Base-by-base conservation (phyloP, 257 asterid genomes). In the Mitragyna speciosa region DNA sequence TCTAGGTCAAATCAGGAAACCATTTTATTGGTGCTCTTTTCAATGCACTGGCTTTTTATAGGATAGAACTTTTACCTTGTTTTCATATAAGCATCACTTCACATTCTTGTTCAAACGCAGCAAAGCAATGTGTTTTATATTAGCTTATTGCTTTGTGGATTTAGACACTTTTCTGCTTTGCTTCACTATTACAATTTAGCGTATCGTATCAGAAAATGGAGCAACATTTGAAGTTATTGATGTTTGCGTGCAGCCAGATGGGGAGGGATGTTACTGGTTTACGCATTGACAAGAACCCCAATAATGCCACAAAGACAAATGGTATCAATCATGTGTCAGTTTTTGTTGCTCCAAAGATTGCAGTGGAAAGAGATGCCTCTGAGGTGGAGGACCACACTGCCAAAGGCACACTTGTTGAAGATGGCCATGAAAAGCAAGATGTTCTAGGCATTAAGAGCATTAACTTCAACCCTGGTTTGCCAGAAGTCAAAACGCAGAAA, bases 371-470 rank as follows among this genome's bases (percentile, higher is more conserved):
- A 66, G 83, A 88, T 70, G 85, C 78, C 63, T 63, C 79, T 41
- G 86, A 81, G 75, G 76, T 79, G 77, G 88, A 79, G 31, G 88
- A 81, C 72, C 82, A 73, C 51, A 43, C 67, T 81, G 69, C 87
- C 69, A 86, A 85, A 65, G 82, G 76, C 56, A 71, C 77, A 65
- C 63, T 51, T 75, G 80, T 81, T 49, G 89, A 84, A 17, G 89
- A 78, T 77, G 73, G 69, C 58, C 79, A 81, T 31, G 94, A 84
- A 79, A 87, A 87, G 82, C 89, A 85, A 80, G 95, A 88, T 58
- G 92, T 89, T 64, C 87, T 91, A 64, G 91, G 86, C 54, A 80
- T 89, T 83, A 88, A 88, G 76, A 91, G 92, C 87, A 87, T 85
- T 72, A 88, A 89, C 78, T 82, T 77, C 30, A 91, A 86, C 52